These are phyloP conservation scores for Pythium catenulatum DNA, from an alignment of 352 stramenopile genomes.

Conservation along the genomic window DNA sequence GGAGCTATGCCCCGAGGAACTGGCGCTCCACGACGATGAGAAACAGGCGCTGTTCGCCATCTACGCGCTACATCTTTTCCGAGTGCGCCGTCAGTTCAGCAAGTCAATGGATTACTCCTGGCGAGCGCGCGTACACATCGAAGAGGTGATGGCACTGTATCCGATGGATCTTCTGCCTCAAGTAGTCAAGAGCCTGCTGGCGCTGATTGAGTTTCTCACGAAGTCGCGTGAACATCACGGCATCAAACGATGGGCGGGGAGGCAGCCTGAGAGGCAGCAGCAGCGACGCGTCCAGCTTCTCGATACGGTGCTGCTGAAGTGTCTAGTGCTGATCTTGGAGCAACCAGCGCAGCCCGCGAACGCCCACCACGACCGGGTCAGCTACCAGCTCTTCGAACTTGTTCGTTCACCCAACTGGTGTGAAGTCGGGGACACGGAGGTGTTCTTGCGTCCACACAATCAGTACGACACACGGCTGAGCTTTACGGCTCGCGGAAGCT, in stretches of 20 bases:
- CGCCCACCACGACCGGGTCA: constrained; percentile 60
- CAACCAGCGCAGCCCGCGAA: constrained; percentile 45
- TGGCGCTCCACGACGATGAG: constrained; percentile 75
- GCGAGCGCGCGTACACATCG: constrained; percentile 69
- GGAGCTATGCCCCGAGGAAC: constrained; percentile 83
- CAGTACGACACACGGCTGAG: constrained; percentile 77
- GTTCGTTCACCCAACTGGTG: constrained; percentile 77
- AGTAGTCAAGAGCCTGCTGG: constrained; percentile 74
- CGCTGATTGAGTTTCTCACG: constrained; percentile 75
- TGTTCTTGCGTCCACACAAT: constrained; percentile 86
- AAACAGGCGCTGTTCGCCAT: constrained; percentile 74
- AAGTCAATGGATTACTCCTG: constrained; percentile 83
- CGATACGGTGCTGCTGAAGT: constrained; percentile 91
- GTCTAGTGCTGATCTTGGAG: constrained; percentile 82
- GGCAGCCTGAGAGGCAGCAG: no score
- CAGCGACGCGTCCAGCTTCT: constrained; percentile 71
- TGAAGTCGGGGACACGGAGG: constrained; percentile 85
- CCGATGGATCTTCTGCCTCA: constrained; percentile 84
- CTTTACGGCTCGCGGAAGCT: constrained; percentile 86
- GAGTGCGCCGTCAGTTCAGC: constrained; percentile 57
- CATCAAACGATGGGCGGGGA: no score
- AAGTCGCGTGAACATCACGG: constrained; percentile 67
- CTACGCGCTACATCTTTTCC: constrained; percentile 81
- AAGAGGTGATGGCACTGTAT: constrained; percentile 84
- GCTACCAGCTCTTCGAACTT: constrained; percentile 75